Percentiles rank a stretch among this genome's conserved stretches.
Conservation (phyloP, 306 rosid species). For the Coriaria nepalensis region DNA sequence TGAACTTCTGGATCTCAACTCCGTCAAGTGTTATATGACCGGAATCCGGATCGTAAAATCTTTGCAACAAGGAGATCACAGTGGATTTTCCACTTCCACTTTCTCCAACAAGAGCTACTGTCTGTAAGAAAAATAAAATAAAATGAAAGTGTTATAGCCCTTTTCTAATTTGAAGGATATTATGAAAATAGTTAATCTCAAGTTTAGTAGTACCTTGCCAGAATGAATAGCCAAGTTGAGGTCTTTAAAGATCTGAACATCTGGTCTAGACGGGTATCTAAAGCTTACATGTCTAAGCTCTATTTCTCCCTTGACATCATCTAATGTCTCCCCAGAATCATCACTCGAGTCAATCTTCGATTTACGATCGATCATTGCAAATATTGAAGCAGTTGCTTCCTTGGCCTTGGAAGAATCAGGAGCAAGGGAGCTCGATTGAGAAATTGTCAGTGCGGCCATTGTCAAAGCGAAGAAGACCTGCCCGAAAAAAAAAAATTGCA, state of each 20-base stretch:
- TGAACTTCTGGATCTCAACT: conserved; percentile 37
- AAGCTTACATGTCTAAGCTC: conserved; percentile 44
- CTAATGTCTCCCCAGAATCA: conserved; percentile 29
- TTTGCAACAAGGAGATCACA: conserved; percentile 52
- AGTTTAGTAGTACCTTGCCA: conserved; percentile 39
- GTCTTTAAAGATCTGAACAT: conserved; percentile 40
- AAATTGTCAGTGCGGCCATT: conserved; percentile 39
- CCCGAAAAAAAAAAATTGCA: background rate
- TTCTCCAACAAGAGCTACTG: conserved; percentile 75
- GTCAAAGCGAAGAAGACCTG: conserved; percentile 61
- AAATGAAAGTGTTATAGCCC: conserved; percentile 4
- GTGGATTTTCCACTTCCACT: conserved; percentile 88
- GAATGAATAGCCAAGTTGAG: conserved; percentile 47
- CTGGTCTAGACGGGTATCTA: conserved; percentile 58
- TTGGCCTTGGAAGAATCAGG: conserved; percentile 46
- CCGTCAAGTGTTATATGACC: conserved; percentile 60
- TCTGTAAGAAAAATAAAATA: conserved; percentile 26
- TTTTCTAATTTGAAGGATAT: background rate
- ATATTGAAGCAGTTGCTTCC: conserved; percentile 47
- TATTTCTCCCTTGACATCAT: conserved; percentile 49
- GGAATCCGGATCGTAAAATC: conserved; percentile 58
- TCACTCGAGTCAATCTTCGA: conserved; percentile 45
- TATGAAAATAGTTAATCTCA: background rate
- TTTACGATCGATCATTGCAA: conserved; percentile 50
- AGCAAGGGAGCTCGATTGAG: conserved; percentile 38